Evolutionary conservation across 2,329 filamentous ascomycete genomes (phyloP).

Genomic region (Cytospora piceicola): DNA sequence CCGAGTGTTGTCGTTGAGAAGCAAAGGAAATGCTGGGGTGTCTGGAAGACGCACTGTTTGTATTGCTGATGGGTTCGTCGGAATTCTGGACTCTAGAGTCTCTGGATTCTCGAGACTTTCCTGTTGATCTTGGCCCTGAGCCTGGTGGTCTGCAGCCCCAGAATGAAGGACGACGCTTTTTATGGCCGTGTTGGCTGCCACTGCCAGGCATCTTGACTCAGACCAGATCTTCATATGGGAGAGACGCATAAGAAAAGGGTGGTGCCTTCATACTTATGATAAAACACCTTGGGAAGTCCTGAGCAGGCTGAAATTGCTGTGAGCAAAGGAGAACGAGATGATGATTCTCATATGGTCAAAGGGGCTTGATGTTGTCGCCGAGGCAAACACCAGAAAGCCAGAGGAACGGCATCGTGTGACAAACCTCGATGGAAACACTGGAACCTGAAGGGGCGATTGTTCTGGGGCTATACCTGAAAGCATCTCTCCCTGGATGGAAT

Average conservation of each 20-base stretch:
- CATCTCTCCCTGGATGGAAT: too few relatives aligned
- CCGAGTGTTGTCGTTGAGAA: background rate
- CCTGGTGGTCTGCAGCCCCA: constrained; percentile 14
- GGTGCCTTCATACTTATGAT: background rate
- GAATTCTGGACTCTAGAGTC: background rate
- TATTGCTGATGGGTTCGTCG: background rate
- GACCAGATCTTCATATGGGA: background rate
- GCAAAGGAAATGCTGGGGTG: background rate
- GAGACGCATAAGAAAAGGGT: background rate
- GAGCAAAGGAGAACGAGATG: constrained; percentile 1
- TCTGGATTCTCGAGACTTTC: background rate
- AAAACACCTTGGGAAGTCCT: constrained; percentile 7
- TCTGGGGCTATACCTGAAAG: background rate
- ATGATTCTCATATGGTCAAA: background rate
- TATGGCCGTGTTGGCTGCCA: constrained; percentile 5
- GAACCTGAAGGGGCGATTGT: background rate
- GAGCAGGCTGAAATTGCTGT: background rate
- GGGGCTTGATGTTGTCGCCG: background rate
- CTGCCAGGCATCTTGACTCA: constrained; percentile 8
- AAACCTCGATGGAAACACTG: constrained; percentile 1
- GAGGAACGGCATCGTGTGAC: background rate
- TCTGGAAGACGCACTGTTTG: background rate
- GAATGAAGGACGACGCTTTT: constrained; percentile 17
- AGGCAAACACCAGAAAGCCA: background rate
- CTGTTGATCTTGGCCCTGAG: background rate